Base-by-base conservation (phyloP, 768 basidiomycete genomes). In the Strobilomyces echinocephalus region DNA sequence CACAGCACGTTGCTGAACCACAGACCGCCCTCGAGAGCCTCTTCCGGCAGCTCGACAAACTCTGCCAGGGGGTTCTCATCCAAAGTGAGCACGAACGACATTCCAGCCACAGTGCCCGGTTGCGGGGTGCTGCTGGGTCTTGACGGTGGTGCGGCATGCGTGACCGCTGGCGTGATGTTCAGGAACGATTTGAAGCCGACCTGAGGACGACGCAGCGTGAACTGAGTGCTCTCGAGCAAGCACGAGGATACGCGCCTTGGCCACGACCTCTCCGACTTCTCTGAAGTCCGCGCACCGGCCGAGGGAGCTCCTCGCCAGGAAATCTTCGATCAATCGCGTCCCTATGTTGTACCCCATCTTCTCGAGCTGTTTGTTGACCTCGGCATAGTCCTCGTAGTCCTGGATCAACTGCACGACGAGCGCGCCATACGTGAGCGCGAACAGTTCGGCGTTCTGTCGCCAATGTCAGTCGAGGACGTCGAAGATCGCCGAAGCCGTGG, bases 281-380 rank as follows among this genome's bases (percentile, higher is more conserved):
- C 80, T 79, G 68, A 99, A 97, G 73, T 97, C 94, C 15, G 85
- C 74, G 70, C 97, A 99, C 60, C 91, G 78, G n/a, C 90, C 91
- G 18, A 97, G 68, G n/a, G 80, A 84, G 57, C 93, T 94, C 66
- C 91, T 84, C 21, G 97, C 95, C 44, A 99, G 79, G 65, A 99
- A 97, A 67, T 99, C 97, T 67, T 99, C 97, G 53, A 99, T 97
- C 50, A 99, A 74, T 36, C 97, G 79, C 21, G 87, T 95, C 26
- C 97, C 97, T 54, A 99, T 98, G 67, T 95, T 97, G 72, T 97
- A 97, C 4, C 97, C 97, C 95, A 97, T 98, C 75, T 94, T 95
- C 63, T 99, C 95, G 3, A 99, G 85, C 69, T 99, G 95, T 69
- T 91, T 95, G 71, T 92, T 92, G 57, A 92, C 90, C 68, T 95